Percentiles rank a stretch among this genome's conserved stretches.
Evolutionary conservation across 495 filamentous ascomycete species (phyloP).

Genomic region (Hypoxylon lienhwacheense): DNA sequence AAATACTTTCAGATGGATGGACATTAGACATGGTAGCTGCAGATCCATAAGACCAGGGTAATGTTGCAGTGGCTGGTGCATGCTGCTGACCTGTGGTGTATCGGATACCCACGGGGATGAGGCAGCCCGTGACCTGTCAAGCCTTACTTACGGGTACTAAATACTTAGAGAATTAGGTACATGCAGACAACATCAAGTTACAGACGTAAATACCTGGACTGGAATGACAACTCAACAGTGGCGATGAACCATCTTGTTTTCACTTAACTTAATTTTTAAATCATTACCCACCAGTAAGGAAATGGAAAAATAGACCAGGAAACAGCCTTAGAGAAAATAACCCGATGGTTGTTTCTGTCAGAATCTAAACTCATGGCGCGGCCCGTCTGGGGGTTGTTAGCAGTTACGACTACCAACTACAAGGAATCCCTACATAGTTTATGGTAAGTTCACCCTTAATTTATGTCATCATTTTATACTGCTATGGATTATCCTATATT

Average conservation of each 20-base stretch:
- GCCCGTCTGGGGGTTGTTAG: slow-evolving; percentile 27
- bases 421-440: slow-evolving; percentile 33
- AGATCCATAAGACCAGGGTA: no score
- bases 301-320: no score
- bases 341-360: neutral
- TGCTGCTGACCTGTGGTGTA: slow-evolving; percentile 23
- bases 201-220: no score
- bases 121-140: slow-evolving; percentile 18
- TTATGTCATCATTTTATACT: slow-evolving; percentile 3
- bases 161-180: no score
- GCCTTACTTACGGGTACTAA: no score
- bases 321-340: no score
- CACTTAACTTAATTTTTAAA: no score
- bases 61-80: slow-evolving; percentile 10
- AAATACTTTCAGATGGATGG: neutral
- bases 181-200: no score
- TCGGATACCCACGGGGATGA: slow-evolving; percentile 31
- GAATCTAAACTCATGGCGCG: slow-evolving; percentile 26
- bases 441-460: slow-evolving; percentile 3
- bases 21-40: neutral
- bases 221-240: slow-evolving; percentile 34
- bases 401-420: slow-evolving; percentile 18
- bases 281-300: no score
- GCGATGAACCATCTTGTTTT: slow-evolving; percentile 12
- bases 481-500: no score